Evolutionary conservation across 176 grass and related monocot species (phyloP).

Genomic region (Secale cereale): DNA sequence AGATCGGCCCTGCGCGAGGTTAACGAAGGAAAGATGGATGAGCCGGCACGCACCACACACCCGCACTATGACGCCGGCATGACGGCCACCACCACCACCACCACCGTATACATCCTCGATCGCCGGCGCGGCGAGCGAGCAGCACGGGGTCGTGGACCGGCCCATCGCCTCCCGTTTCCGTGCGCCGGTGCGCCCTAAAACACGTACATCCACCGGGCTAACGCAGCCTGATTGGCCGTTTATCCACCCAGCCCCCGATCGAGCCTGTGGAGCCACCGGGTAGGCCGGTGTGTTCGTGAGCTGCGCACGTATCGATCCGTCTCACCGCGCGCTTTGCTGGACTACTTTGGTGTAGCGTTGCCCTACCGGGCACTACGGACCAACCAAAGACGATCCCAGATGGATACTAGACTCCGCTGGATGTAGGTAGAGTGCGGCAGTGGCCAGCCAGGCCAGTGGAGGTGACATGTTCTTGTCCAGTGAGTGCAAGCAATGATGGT

Average conservation of each 20-base stretch:
- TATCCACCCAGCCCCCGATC: conserved; percentile 7
- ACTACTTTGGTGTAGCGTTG: background rate
- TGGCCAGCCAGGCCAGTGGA: conserved; percentile 27
- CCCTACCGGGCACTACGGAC: conserved; percentile 37
- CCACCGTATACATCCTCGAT: background rate
- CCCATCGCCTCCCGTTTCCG: conserved; percentile 25
- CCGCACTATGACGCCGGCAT: conserved; percentile 3
- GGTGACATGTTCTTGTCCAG: conserved; percentile 44
- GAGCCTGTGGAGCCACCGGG: conserved; percentile 30
- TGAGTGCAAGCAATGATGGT: conserved; percentile 66
- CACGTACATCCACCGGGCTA: conserved; percentile 30
- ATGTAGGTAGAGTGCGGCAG: background rate
- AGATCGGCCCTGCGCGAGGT: background rate
- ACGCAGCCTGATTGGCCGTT: conserved; percentile 34
- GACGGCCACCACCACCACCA: conserved; percentile 29
- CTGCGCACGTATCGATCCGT: background rate
- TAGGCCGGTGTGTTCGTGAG: background rate
- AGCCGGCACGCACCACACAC: conserved; percentile 32
- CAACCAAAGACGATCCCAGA: conserved; percentile 24
- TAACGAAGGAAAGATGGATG: background rate
- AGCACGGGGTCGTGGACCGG: conserved; percentile 21
- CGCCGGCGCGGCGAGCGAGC: conserved; percentile 29
- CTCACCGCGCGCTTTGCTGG: background rate
- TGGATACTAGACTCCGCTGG: background rate
- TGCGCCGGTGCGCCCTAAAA: conserved; percentile 40